Evolutionary conservation across 768 basidiomycete species (phyloP), one percentile per base, ranked within the genome.

Genomic region (Auriscalpium orientale): DNA sequence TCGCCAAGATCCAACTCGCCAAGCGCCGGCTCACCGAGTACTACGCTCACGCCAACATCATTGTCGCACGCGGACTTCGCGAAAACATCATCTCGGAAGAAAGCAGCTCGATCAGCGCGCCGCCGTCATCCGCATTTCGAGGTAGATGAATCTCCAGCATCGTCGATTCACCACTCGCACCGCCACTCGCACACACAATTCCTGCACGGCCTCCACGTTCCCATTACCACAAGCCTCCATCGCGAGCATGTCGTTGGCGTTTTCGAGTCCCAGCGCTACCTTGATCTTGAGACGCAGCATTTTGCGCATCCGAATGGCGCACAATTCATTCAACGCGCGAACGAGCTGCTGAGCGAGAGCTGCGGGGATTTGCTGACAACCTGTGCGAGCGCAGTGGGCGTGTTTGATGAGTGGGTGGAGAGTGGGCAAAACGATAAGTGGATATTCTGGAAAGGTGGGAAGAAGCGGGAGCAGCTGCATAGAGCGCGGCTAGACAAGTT

Each of bases 191-290:
- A 59, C 34, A 13, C 51, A 34, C 59, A 56, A 21, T 33, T 46
- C 21, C 47, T 56, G 18, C 47, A 55, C 20, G 56, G 68, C n/a
- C 56, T 65, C 40, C 62, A 58, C 45, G 44, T 13, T 15, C 49
- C 20, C 49, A 46, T 46, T 47, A 46, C 20, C 50, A 47, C 21
- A 50, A 51, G 45, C n/a, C 53, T 58, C 46, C 48, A 67, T 59
- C 61, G 59, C 20, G 83, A 88, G 62, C 71, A 75, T 33, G 78
- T 78, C 0, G 88, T 89, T 0, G 88, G 85, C 2, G 81, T 87
- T 13, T 89, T 89, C 57, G 87, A 89, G 70, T 80, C 79, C 3
- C 82, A 87, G 61, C 70, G 80, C 33, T 89, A 88, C 65, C 71
- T 88, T 55, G 80, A 88, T 58, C 71, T 89, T 2, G 87, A 89